Evolutionary conservation across 2,329 filamentous ascomycete genomes (phyloP), one percentile per base, ranked within the genome.

Genomic region (Colletotrichum aenigma): DNA sequence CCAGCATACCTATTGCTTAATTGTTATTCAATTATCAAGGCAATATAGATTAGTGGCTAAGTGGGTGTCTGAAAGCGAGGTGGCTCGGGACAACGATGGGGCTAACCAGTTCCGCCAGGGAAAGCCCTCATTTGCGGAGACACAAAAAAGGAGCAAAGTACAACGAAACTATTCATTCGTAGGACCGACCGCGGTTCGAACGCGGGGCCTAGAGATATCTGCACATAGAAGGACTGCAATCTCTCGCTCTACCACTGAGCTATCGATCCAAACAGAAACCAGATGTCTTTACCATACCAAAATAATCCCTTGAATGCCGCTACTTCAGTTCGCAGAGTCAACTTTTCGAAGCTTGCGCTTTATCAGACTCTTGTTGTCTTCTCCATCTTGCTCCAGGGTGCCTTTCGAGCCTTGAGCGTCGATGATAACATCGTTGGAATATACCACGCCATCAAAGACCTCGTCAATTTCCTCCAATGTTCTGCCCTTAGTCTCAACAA

Each of bases 181-280:
- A 71, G 67, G 34, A 66, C 67, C 60, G 60, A 71, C 71, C 71
- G 71, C 71, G 60, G 43, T 74, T 74, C 67, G 60, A 74, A 74
- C 34, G 60, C 71, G 60, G 60, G 71, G 67, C 71, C 71, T 66
- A 66, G 71, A 74, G 67, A 71, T 71, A 48, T 7, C 65, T 36
- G 18, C 48, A 12, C 48, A 7, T 58, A 4, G 43, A 13, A 13
- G 3, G 56, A 48, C 71, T 74, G 71, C 67, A n/a, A n/a, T n/a
- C n/a, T n/a, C n/a, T n/a, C n/a, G n/a, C n/a, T n/a, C n/a, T n/a
- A n/a, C n/a, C n/a, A 74, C 71, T 66, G 67, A 74, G 71, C 71
- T 74, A 74, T 71, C 67, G 67, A 74, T 74, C 66, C 71, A 60
- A 28, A 58, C 52, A 21, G 68, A 58, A 28, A 10, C 55, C 13